Evolutionary conservation across 768 basidiomycete genomes (phyloP).

Genomic region (Auricularia cornea): DNA sequence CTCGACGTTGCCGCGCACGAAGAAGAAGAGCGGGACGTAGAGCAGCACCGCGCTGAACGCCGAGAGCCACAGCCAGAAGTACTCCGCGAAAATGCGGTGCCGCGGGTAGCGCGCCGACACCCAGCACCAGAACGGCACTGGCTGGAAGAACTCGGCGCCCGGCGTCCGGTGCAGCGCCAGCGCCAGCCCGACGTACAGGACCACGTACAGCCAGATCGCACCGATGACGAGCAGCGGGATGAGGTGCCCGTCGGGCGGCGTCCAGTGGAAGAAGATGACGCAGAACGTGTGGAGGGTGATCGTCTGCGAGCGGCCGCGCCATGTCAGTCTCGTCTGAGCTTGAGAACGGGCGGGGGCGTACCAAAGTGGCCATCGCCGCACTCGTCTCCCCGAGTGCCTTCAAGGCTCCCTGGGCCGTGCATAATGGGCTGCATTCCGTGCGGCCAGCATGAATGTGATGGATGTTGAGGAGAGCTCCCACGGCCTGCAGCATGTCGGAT

Average conservation of each 20-base stretch:
- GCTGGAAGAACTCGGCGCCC: neutral
- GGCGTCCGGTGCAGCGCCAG: slow-evolving; percentile 14
- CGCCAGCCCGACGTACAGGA: slow-evolving; percentile 25
- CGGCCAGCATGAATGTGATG: slow-evolving; percentile 29
- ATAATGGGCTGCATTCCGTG: slow-evolving; percentile 27
- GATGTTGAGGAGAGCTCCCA: slow-evolving; percentile 30
- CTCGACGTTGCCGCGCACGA: slow-evolving; percentile 27
- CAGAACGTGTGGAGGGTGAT: slow-evolving; percentile 36
- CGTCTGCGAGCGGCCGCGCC: slow-evolving; percentile 14
- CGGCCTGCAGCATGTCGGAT: slow-evolving; percentile 30
- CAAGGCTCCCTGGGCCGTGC: slow-evolving; percentile 32
- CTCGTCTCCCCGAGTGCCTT: slow-evolving; percentile 36
- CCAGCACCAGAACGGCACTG: slow-evolving; percentile 28
- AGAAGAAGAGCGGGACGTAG: slow-evolving; percentile 32
- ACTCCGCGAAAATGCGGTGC: slow-evolving; percentile 33
- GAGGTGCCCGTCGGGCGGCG: slow-evolving; percentile 14
- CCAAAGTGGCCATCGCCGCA: slow-evolving; percentile 34
- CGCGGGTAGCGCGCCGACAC: slow-evolving; percentile 22
- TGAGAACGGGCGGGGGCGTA: slow-evolving; percentile 12
- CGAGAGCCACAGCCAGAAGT: slow-evolving; percentile 39
- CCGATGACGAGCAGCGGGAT: slow-evolving; percentile 21
- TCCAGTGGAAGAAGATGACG: slow-evolving; percentile 22
- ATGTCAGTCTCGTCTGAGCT: neutral
- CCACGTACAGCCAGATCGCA: slow-evolving; percentile 26
- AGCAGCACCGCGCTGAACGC: slow-evolving; percentile 25